These are phyloP conservation scores for Colletotrichum scovillei DNA, from an alignment of 2,329 filamentous ascomycete species.

Conservation along the genomic window DNA sequence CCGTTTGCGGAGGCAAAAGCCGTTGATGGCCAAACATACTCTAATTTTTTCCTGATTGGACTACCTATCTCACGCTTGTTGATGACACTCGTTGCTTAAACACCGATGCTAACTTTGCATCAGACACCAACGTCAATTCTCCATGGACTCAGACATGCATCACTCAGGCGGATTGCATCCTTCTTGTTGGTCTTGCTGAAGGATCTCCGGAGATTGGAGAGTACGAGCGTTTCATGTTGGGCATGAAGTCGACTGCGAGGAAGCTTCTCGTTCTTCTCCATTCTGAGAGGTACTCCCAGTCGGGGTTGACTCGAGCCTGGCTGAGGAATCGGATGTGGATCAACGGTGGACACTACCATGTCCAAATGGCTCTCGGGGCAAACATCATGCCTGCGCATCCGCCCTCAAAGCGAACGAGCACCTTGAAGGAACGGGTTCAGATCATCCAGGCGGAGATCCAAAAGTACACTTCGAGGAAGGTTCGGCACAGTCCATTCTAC, in stretches of 20 bases:
- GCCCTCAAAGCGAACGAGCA: constrained; percentile 81
- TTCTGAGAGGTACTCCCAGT: constrained; percentile 85
- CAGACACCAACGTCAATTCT: constrained; percentile 95
- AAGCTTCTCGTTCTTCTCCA: constrained; percentile 94
- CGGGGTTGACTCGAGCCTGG: constrained; percentile 90
- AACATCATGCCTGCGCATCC: constrained; percentile 81
- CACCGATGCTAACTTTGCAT: constrained; percentile 43
- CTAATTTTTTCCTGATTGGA: constrained; percentile 75
- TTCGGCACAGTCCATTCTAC: constrained; percentile 90
- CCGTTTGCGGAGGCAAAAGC: constrained; percentile 60
- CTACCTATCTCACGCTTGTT: constrained; percentile 18
- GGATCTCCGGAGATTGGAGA: constrained; percentile 91
- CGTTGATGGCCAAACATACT: constrained; percentile 68
- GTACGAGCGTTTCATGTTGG: constrained; percentile 94
- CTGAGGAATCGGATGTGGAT: constrained; percentile 95
- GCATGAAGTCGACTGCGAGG: constrained; percentile 95
- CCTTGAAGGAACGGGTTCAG: constrained; percentile 91
- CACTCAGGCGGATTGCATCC: constrained; percentile 93
- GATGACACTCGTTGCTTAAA: neutral
- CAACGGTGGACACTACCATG: constrained; percentile 96
- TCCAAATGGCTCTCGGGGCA: constrained; percentile 91
- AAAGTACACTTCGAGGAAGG: constrained; percentile 94
- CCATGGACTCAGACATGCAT: constrained; percentile 99
- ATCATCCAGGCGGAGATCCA: constrained; percentile 97
- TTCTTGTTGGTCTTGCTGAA: constrained; percentile 91